Evolutionary conservation across 164 flowering plant species (phyloP), one percentile per base, ranked within the genome.

Genomic region (Vitis rupestris): DNA sequence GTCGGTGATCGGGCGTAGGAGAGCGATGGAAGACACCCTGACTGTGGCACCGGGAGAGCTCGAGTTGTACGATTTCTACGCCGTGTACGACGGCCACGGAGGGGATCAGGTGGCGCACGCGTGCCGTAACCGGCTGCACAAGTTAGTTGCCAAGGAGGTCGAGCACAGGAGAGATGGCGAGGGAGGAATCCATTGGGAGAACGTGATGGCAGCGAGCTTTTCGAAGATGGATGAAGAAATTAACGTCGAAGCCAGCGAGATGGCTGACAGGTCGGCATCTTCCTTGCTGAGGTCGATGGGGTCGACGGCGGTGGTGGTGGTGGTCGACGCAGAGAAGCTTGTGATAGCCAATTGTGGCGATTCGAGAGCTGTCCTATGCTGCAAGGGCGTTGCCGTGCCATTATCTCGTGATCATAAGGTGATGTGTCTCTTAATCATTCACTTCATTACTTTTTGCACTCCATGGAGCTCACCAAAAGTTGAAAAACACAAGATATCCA

Each of bases 341-440:
- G 80, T 75, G 59, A 77, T 78, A 63, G 80, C 80, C 2, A 78
- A 82, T 47, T 78, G 80, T 37, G 82, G 85, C 0, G 75, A 80
- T 47, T 82, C 72, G 1, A 69, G 83, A 31, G 82, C 75, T 3
- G 78, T 80, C 2, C 47, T 82, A 44, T 74, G 66, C 51, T 68
- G 80, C 11, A 78, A 30, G 1, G 83, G 80, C 13, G 71, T 47
- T 11, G 80, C 75, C 8, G 13, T 80, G 15, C 77, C 86, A 10
- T 63, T 82, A 58, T 82, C 82, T 6, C 50, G 70, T 55, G 80
- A 80, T 65, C 83, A 73, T n/a, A 75, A 80, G 82, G 85, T 79
- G 57, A 66, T 55, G 8, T 31, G 44, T 31, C 44, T 23, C 27
- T 23, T 31, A 31, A 7, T 31, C 27, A 6, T 31, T 31, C 7